Evolutionary conservation across 768 basidiomycete genomes (phyloP).

Genomic region (Mycena galopus): DNA sequence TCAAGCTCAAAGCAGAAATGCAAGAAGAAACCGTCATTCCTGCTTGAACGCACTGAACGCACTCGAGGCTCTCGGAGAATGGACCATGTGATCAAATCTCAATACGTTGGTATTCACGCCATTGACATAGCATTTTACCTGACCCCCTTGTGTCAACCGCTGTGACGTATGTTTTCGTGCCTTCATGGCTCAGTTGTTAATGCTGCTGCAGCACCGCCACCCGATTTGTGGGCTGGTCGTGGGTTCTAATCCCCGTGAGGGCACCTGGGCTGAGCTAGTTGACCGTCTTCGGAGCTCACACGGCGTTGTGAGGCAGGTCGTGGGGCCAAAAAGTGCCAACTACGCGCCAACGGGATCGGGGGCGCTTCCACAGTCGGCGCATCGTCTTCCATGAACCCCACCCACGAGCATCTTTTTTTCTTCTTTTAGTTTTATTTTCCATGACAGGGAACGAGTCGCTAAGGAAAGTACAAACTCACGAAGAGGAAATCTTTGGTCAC

Average conservation of each 20-base stretch:
- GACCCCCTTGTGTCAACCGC: too few species aligned
- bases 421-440: too few species aligned
- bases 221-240: background rate
- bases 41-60: too few species aligned
- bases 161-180: background rate
- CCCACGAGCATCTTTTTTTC: slow-evolving; percentile 14
- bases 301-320: background rate
- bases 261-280: background rate
- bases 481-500: too few species aligned
- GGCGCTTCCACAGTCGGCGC: background rate
- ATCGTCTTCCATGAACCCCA: too few species aligned
- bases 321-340: background rate
- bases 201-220: background rate
- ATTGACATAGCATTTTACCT: too few species aligned
- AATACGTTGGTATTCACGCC: too few species aligned
- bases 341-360: background rate
- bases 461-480: too few species aligned
- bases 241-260: slow-evolving; percentile 3
- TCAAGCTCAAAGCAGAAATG: slow-evolving; percentile 8
- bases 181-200: background rate
- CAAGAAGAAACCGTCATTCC: too few species aligned
- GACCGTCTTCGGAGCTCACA: background rate
- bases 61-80: too few species aligned
- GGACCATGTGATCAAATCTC: too few species aligned
- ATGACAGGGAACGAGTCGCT: too few species aligned